Evolutionary conservation across 305 asterid genomes (phyloP), one percentile per base, ranked within the genome.

Genomic region (Fraxinus baroniana): DNA sequence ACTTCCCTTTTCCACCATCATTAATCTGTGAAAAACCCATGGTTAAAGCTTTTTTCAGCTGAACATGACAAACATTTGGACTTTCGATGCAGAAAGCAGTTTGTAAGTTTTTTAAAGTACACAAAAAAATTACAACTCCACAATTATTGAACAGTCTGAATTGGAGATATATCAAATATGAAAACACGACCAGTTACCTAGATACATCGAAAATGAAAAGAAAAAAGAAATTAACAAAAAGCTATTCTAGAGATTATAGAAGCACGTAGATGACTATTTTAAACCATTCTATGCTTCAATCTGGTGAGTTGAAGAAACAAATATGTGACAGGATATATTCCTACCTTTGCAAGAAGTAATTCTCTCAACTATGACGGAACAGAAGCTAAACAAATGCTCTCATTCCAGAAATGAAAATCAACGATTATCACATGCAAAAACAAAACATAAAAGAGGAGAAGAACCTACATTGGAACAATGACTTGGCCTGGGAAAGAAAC

Each of bases 391-490:
- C 72, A 10, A 60, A 22, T 22, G 33, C 32, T 64, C 6, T 64
- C 33, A 64, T 9, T 64, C 72, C 33, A 64, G 32, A 64, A 9
- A 64, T 64, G 72, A 24, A 22, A 24, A 22, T 64, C 33, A 18
- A 20, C 26, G 5, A 60, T 18, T 18, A 18, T 2, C 30, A 60
- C 30, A 60, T 81, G 37, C 41, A n/a, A 17, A 41, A 49, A 7
- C 30, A 74, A 76, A 78, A 74, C 36, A 57, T 22, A 68, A 79
- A 76, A 81, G 55, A 78, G 82, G 33, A 24, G 72, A 70, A 37
- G 9, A 22, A 71, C 81, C 62, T 88, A 91, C 97, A 93, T 90
- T 73, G 13, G 83, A 82, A 78, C 86, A 5, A 49, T 17, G 87
- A 83, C 76, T 83, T 41, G 85, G 73, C 77, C 78, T 72, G 37